These are phyloP conservation scores for Eragrostis tef DNA, from an alignment of 202 grass and related monocot species.

Conservation along the genomic window DNA sequence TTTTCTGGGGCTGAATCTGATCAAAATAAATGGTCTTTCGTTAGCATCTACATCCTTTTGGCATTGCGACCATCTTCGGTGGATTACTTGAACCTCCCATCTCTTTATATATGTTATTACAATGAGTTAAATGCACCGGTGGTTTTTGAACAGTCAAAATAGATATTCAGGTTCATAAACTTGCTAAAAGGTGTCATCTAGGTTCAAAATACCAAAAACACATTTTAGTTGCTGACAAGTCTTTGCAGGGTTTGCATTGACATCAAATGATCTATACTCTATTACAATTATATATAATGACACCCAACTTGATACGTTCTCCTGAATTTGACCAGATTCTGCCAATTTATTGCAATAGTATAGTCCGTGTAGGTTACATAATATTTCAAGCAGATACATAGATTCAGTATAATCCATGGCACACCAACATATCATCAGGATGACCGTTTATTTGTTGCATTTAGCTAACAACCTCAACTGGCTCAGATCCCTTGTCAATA, in stretches of 20 bases:
- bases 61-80: neutral
- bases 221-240: too few species aligned
- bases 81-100: neutral
- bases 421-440: neutral
- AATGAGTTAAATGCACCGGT: too few species aligned
- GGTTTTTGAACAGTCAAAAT: too few species aligned
- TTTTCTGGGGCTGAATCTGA: conserved; percentile 22
- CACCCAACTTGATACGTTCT: neutral
- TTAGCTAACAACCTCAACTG: conserved; percentile 60
- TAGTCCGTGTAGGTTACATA: neutral
- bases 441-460: neutral
- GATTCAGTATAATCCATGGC: neutral
- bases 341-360: conserved; percentile 20
- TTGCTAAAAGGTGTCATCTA: too few species aligned
- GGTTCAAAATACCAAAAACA: too few species aligned
- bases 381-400: neutral
- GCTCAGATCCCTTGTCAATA: conserved; percentile 60
- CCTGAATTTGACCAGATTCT: neutral
- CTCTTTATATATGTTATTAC: too few species aligned
- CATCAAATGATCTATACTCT: too few species aligned
- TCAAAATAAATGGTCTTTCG: too few species aligned
- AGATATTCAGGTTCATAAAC: too few species aligned
- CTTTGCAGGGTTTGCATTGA: too few species aligned
- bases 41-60: neutral
- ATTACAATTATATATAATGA: neutral